A percentile compares a stretch with the other conserved stretches of the same genome.
These are phyloP conservation scores for Metschnikowia vanudenii DNA, from an alignment of 805 yeast species.

Conservation along the genomic window DNA sequence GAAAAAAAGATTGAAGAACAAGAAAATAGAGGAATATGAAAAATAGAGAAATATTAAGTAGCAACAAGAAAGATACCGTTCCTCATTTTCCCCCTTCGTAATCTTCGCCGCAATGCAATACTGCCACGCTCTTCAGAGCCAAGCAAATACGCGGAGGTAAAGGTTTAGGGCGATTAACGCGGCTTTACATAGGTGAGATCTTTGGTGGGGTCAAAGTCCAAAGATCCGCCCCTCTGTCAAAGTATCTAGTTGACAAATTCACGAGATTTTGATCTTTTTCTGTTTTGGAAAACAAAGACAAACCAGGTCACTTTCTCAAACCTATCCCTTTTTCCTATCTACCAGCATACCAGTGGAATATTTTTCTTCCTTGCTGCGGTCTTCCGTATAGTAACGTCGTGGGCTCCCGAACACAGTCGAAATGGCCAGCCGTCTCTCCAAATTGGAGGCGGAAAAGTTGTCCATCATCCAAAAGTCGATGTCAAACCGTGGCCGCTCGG, in stretches of 20 bases:
- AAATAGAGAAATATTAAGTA: too few relatives aligned
- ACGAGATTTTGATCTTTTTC: too few relatives aligned
- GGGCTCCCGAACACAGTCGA: not conserved
- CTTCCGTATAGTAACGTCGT: not conserved
- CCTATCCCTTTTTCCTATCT: too few relatives aligned
- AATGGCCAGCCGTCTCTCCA: slow-evolving; percentile 38
- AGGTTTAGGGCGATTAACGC: slow-evolving; percentile 2
- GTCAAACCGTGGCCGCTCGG: slow-evolving; percentile 38
- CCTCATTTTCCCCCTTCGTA: too few relatives aligned
- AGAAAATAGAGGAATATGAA: too few relatives aligned
- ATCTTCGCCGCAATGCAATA: too few relatives aligned
- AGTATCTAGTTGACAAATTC: too few relatives aligned
- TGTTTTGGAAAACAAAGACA: too few relatives aligned
- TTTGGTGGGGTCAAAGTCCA: slow-evolving; percentile 3
- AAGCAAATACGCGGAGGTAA: slow-evolving; percentile 3
- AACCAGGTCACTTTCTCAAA: too few relatives aligned
- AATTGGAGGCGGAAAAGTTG: slow-evolving; percentile 42
- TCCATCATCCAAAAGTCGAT: slow-evolving; percentile 39
- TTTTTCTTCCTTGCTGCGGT: not conserved
- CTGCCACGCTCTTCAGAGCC: not conserved
- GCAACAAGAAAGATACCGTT: too few relatives aligned
- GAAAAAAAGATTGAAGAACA: too few relatives aligned
- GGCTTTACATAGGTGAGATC: not conserved
- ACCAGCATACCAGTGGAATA: too few relatives aligned
- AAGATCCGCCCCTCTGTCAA: not conserved